A percentile compares a stretch with the other conserved stretches of the same genome.
phyloP scores from a whole-genome alignment of 345 rosid species.

The Laguncularia racemosa region DNA sequence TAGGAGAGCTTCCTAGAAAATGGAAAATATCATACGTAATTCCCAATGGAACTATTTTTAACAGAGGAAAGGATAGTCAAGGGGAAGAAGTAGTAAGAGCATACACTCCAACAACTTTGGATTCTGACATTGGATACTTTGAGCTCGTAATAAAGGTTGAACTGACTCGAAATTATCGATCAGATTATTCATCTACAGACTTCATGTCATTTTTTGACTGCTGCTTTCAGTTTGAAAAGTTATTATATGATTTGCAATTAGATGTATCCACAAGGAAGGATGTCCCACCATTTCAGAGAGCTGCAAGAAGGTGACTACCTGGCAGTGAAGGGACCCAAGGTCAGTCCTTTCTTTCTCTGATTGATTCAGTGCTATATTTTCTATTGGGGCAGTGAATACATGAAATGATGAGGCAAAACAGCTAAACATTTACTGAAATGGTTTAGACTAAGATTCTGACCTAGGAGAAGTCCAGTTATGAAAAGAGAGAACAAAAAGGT shows the following conservation, averaged over 20 bases:
- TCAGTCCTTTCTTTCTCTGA: slow-evolving; percentile 8
- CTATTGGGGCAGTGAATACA: not conserved
- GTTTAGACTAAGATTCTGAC: no score
- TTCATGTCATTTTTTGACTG: not conserved
- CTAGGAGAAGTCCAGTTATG: no score
- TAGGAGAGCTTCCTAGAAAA: no score
- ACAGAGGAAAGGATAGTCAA: slow-evolving; percentile 41
- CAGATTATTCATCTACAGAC: not conserved
- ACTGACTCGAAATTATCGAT: not conserved
- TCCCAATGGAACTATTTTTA: not conserved
- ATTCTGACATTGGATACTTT: slow-evolving; percentile 48
- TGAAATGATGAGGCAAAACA: no score
- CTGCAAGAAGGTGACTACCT: slow-evolving; percentile 49
- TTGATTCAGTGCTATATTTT: not conserved
- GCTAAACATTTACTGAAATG: no score
- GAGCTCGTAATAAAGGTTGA: slow-evolving; percentile 49
- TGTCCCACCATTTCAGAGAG: slow-evolving; percentile 66
- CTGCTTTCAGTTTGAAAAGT: not conserved
- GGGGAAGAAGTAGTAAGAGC: slow-evolving; percentile 42
- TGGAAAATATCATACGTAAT: not conserved
- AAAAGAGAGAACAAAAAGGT: no score
- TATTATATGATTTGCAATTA: slow-evolving; percentile 7
- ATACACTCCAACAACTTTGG: slow-evolving; percentile 51
- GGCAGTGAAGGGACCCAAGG: slow-evolving; percentile 73
- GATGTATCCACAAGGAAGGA: slow-evolving; percentile 81